phyloP scores from a whole-genome alignment of 352 stramenopile species.

The Aphanomyces cochlioides region DNA sequence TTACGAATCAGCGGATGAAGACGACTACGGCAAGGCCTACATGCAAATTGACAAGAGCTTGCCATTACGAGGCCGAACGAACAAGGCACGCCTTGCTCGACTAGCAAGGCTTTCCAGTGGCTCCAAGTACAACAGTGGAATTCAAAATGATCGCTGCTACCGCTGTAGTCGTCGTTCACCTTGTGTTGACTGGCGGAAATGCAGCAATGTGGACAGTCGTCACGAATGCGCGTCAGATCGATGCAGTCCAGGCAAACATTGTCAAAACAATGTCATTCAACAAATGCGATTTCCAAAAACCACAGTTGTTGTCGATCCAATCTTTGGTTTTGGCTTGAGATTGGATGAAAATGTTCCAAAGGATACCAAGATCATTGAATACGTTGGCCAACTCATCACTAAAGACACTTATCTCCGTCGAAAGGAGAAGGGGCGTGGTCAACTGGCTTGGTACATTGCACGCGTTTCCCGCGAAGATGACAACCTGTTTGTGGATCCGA shows the following conservation, averaged over 20 bases:
- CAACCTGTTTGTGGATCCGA: neutral
- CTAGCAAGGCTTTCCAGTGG: no score
- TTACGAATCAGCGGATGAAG: no score
- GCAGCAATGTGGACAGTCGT: neutral
- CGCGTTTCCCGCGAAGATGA: neutral
- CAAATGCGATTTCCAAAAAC: neutral
- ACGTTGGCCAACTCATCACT: slow-evolving; percentile 1
- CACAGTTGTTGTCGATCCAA: neutral
- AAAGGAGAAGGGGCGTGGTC: neutral
- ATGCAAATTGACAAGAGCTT: no score
- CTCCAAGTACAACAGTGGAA: neutral
- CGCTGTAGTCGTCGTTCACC: neutral
- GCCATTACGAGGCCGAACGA: no score
- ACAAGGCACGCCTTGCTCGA: no score
- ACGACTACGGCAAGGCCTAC: no score
- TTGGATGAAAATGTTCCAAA: slow-evolving; percentile 1
- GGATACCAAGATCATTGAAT: neutral
- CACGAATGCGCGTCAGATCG: neutral
- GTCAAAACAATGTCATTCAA: neutral
- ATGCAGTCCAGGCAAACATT: neutral
- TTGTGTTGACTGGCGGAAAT: neutral
- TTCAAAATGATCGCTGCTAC: neutral
- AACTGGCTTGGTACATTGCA: neutral
- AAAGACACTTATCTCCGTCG: neutral
- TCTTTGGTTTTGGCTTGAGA: neutral